Conservation (phyloP, 1,284 basidiomycete species). For the Moesziomyces sp. region DNA sequence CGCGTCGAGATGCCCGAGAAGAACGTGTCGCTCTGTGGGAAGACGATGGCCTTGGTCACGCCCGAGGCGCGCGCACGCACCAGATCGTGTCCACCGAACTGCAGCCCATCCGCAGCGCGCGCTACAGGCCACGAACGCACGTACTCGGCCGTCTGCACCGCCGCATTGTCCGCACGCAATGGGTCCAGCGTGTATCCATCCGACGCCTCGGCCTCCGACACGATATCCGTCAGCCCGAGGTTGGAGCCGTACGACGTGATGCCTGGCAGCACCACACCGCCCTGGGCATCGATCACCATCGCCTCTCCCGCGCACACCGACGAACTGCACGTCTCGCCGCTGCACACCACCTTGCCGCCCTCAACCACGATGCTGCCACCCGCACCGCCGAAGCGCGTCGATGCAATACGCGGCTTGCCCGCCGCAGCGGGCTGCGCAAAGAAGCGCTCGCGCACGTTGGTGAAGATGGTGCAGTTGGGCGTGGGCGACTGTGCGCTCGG, state of each 20-base stretch:
- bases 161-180: conserved; percentile 5
- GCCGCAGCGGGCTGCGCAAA: background rate
- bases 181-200: conserved; percentile 45
- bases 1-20: conserved; percentile 71
- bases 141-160: conserved; percentile 15
- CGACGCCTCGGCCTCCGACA: conserved; percentile 44
- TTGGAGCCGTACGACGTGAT: conserved; percentile 52
- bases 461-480: conserved; percentile 37
- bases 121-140: conserved; percentile 25
- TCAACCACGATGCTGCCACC: conserved; percentile 34
- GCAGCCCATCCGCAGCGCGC: conserved; percentile 55
- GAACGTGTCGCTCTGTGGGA: conserved; percentile 68
- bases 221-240: conserved; percentile 60
- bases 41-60: conserved; percentile 74
- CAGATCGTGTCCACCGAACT: conserved; percentile 58
- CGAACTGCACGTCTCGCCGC: conserved; percentile 15
- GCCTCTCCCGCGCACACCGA: conserved; percentile 2
- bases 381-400: conserved; percentile 1
- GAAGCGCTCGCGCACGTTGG: conserved; percentile 46
- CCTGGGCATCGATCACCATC: conserved; percentile 23
- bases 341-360: conserved; percentile 42
- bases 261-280: conserved; percentile 50
- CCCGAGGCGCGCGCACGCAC: conserved; percentile 69
- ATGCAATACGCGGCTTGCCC: conserved; percentile 1
- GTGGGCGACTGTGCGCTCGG: conserved; percentile 28